These are phyloP conservation scores for Lachancea meyersii DNA, from an alignment of 805 yeast species.

Conservation along the genomic window DNA sequence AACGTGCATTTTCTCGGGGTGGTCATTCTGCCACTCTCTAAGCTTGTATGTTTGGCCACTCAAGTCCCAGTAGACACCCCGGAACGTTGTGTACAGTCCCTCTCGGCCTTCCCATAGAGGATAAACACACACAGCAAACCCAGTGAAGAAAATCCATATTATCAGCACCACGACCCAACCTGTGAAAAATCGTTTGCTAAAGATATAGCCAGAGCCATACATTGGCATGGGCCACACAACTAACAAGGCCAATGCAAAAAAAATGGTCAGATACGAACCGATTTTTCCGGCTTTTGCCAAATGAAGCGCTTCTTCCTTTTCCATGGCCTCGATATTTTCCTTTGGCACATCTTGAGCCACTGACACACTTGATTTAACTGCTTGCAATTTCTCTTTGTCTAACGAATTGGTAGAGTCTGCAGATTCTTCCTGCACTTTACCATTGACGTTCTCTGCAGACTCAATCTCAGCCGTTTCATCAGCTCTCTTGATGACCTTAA, in stretches of 20 bases:
- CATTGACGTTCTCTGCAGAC: conserved; percentile 37
- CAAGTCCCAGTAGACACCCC: conserved; percentile 84
- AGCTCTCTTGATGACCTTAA: conserved; percentile 56
- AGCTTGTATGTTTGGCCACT: conserved; percentile 71
- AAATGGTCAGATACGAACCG: conserved; percentile 55
- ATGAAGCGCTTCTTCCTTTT: conserved; percentile 45
- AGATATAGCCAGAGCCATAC: conserved; percentile 76
- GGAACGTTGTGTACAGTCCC: conserved; percentile 53
- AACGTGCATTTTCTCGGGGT: conserved; percentile 72
- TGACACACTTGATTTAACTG: conserved; percentile 31
- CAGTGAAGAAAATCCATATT: conserved; percentile 71
- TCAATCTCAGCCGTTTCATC: conserved; percentile 64
- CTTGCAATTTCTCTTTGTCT: conserved; percentile 21
- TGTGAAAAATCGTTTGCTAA: conserved; percentile 70
- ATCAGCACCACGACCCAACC: conserved; percentile 85
- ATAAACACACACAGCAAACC: conserved; percentile 54
- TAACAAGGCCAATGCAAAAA: conserved; percentile 56
- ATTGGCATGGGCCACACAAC: conserved; percentile 92
- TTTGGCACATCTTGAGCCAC: conserved; percentile 27
- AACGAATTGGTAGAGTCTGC: conserved; percentile 3
- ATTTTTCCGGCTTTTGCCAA: conserved; percentile 52
- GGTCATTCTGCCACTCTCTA: conserved; percentile 63
- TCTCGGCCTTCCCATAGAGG: conserved; percentile 73
- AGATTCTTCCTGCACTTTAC: conserved; percentile 13
- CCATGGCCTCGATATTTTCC: conserved; percentile 17